phyloP scores from a whole-genome alignment of 148 eudicot species.

The Camellia japonica region DNA sequence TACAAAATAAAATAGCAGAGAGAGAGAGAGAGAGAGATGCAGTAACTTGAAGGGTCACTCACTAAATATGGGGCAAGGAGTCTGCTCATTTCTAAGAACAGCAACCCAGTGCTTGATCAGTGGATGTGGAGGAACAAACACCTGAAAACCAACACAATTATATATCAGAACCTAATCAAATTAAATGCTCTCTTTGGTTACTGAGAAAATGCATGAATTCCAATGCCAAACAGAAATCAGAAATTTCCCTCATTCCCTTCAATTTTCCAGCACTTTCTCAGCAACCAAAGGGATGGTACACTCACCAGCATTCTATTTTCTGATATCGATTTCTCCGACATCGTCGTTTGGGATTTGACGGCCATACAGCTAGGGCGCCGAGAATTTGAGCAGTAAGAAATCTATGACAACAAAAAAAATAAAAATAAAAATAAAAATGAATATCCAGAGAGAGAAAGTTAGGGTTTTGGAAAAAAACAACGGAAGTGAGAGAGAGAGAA shows the following conservation, averaged over 20 bases:
- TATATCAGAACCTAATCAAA: neutral
- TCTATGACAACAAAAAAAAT: constrained; percentile 5
- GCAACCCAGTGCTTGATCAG: constrained; percentile 97
- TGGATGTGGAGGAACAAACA: constrained; percentile 97
- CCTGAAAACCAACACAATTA: constrained; percentile 40
- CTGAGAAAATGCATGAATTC: neutral
- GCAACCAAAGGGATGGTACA: constrained; percentile 26
- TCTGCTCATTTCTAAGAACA: constrained; percentile 85
- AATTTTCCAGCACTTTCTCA: neutral
- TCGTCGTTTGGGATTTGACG: constrained; percentile 36
- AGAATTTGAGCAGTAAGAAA: constrained; percentile 16
- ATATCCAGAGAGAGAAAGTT: neutral
- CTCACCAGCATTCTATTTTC: constrained; percentile 71
- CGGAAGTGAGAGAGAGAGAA: neutral
- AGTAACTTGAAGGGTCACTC: constrained; percentile 23
- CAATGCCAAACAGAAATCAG: neutral
- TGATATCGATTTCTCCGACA: constrained; percentile 31
- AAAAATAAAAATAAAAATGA: neutral
- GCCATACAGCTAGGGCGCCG: constrained; percentile 27
- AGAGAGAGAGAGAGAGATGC: neutral
- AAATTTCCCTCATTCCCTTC: too few relatives aligned
- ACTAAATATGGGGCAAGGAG: constrained; percentile 90
- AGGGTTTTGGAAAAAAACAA: constrained; percentile 3
- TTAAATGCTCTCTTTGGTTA: neutral
- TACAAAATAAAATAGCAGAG: neutral